Conservation (phyloP, 176 grass and related monocot genomes). For the Tuctoria greenei region DNA sequence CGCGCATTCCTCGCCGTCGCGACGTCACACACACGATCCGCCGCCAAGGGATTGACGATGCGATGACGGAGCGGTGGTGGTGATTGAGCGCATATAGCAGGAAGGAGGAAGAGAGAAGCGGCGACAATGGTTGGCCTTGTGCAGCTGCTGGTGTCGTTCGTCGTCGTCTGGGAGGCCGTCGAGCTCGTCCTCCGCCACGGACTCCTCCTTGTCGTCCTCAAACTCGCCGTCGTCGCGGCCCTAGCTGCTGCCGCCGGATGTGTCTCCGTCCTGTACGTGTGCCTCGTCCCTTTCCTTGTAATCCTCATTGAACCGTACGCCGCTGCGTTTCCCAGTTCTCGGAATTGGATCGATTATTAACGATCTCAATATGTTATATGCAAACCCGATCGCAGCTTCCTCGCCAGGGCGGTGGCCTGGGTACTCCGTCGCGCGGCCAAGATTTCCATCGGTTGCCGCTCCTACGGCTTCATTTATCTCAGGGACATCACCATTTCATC, state of each 20-base stretch:
- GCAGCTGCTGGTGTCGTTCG: constrained; percentile 53
- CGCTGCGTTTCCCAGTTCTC: not conserved
- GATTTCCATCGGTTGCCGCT: constrained; percentile 61
- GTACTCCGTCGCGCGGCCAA: constrained; percentile 55
- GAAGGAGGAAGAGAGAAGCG: not conserved
- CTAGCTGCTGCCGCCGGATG: constrained; percentile 27
- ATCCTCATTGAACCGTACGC: not conserved
- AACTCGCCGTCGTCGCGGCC: constrained; percentile 24
- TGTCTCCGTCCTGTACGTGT: constrained; percentile 22
- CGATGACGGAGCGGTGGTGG: constrained; percentile 24
- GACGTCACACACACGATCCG: not conserved
- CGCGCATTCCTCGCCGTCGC: not conserved
- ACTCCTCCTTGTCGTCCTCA: constrained; percentile 44
- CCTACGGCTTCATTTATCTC: constrained; percentile 65
- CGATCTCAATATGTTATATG: not conserved
- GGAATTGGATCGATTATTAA: constrained; percentile 4
- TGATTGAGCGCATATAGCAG: not conserved
- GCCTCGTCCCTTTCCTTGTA: no score
- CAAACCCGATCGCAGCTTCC: constrained; percentile 52
- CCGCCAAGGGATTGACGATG: constrained; percentile 17
- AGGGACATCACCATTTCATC: constrained; percentile 61
- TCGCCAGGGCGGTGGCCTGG: constrained; percentile 53
- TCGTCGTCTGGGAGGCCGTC: constrained; percentile 49
- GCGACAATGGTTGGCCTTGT: constrained; percentile 42
- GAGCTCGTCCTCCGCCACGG: constrained; percentile 54